A percentile compares a stretch with the other conserved stretches of the same genome.
Conservation (phyloP, 2,329 filamentous ascomycete species). For the Fusarium nanum region DNA sequence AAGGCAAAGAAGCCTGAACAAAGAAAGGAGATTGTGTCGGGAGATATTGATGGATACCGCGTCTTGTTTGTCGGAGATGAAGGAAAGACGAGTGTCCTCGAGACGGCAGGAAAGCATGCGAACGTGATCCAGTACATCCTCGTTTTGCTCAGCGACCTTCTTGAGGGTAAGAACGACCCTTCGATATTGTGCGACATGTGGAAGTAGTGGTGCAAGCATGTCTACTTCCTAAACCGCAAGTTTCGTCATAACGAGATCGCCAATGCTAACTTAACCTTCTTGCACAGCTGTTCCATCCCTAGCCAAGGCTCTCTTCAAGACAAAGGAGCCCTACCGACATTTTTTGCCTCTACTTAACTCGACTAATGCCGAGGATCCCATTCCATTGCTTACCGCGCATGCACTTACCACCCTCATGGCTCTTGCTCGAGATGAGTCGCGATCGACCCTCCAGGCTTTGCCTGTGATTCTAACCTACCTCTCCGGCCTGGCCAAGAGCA, state of each 20-base stretch:
- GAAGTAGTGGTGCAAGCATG: conserved; percentile 1
- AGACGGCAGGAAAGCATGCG: conserved; percentile 84
- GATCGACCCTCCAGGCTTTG: conserved; percentile 79
- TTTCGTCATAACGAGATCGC: conserved; percentile 8
- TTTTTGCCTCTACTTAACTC: conserved; percentile 88
- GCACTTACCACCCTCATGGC: conserved; percentile 85
- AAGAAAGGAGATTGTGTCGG: conserved; percentile 83
- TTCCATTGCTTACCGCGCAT: conserved; percentile 89
- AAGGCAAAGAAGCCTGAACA: conserved; percentile 90
- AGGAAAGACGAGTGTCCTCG: conserved; percentile 78
- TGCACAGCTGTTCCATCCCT: conserved; percentile 81
- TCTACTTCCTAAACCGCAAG: conserved; percentile 13
- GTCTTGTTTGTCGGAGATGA: conserved; percentile 81
- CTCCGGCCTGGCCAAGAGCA: conserved; percentile 82
- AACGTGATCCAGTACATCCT: conserved; percentile 97
- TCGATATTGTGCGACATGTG: conserved; percentile 10
- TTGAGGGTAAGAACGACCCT: conserved; percentile 74
- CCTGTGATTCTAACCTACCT: conserved; percentile 88
- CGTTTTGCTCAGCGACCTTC: conserved; percentile 86
- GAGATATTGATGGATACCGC: conserved; percentile 82
- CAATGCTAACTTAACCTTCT: conserved; percentile 36
- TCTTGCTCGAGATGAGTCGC: conserved; percentile 70
- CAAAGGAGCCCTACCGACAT: conserved; percentile 82
- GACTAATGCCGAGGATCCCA: conserved; percentile 78
- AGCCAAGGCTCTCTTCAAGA: conserved; percentile 78